phyloP scores from a whole-genome alignment of 2,329 filamentous ascomycete genomes.

The Talaromyces marneffei region DNA sequence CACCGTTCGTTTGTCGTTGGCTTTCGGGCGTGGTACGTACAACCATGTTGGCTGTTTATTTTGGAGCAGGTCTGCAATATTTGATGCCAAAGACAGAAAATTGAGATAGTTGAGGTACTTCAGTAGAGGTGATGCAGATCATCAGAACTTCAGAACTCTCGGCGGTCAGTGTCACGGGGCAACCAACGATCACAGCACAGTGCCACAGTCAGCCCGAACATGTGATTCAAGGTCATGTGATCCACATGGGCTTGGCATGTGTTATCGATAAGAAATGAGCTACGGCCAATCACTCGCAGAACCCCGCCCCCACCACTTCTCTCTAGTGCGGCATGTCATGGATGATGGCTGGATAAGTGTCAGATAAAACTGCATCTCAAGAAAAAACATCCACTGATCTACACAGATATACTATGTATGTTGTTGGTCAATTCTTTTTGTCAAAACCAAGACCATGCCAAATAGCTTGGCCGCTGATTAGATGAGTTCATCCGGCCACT shows the following conservation, averaged over 20 bases:
- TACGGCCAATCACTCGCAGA: not conserved
- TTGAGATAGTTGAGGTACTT: not conserved
- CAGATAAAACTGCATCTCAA: not conserved
- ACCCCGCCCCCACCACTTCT: not conserved
- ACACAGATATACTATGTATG: not conserved
- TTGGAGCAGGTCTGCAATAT: not conserved
- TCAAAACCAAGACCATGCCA: not conserved
- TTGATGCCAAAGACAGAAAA: not conserved
- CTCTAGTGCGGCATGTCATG: no score
- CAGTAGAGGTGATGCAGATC: not conserved
- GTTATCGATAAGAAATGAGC: conserved; percentile 4
- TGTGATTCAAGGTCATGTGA: conserved; percentile 5
- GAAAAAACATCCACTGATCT: not conserved
- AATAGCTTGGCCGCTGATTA: not conserved
- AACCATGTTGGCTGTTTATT: conserved; percentile 34
- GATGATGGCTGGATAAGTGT: no score
- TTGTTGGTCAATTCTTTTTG: not conserved
- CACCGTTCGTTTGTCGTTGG: no score
- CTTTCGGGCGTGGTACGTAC: conserved; percentile 31
- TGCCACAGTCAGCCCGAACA: not conserved
- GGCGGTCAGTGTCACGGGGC: conserved; percentile 10
- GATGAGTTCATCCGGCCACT: not conserved
- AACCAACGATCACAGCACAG: not conserved
- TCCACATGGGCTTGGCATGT: not conserved
- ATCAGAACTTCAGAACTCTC: not conserved